phyloP scores from a whole-genome alignment of 1,284 basidiomycete species.

The Puccinia hordei region DNA sequence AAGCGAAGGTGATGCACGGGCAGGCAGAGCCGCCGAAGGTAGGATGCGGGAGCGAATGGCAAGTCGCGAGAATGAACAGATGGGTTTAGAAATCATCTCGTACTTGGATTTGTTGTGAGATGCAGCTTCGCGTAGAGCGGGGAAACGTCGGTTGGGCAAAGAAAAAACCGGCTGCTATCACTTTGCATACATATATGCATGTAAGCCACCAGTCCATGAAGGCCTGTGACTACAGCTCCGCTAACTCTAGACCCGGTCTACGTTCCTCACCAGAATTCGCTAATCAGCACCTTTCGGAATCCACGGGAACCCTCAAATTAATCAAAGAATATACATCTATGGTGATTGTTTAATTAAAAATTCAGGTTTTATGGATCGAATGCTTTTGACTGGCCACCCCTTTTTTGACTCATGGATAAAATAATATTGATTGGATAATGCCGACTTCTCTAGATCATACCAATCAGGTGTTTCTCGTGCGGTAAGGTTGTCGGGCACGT shows the following conservation, averaged over 20 bases:
- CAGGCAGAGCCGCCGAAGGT: not conserved
- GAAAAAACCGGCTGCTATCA: too few relatives aligned
- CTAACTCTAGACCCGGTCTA: not conserved
- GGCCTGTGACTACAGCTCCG: not conserved
- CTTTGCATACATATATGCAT: slow-evolving; percentile 15
- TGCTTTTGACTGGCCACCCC: too few relatives aligned
- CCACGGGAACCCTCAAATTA: not conserved
- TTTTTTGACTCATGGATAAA: not conserved
- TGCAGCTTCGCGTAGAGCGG: not conserved
- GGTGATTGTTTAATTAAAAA: not conserved
- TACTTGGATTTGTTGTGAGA: not conserved
- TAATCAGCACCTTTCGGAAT: not conserved
- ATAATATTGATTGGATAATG: not conserved
- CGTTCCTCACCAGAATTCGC: too few relatives aligned
- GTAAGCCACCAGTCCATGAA: too few relatives aligned
- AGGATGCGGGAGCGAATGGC: slow-evolving; percentile 3
- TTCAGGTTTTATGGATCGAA: too few relatives aligned
- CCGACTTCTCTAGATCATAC: slow-evolving; percentile 69
- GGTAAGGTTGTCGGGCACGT: slow-evolving; percentile 78
- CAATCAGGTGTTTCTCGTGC: slow-evolving; percentile 85
- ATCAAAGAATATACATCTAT: slow-evolving; percentile 7
- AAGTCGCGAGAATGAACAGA: slow-evolving; percentile 17
- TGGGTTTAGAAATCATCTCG: slow-evolving; percentile 27
- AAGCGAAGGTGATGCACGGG: slow-evolving; percentile 2
- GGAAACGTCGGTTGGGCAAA: too few relatives aligned